These are phyloP conservation scores for Suillus hirtellus DNA, from an alignment of 768 basidiomycete species.

Conservation along the genomic window DNA sequence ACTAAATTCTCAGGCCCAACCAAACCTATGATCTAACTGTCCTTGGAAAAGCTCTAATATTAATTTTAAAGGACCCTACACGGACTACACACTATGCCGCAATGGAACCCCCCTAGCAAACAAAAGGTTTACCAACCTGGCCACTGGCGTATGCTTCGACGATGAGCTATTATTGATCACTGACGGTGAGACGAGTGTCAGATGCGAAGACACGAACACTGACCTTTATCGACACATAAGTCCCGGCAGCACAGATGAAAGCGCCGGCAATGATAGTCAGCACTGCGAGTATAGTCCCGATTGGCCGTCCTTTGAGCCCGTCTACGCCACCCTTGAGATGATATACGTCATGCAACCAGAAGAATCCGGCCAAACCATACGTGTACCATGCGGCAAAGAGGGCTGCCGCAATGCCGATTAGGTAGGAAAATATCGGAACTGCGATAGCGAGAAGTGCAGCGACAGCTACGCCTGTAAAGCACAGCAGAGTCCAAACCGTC, in stretches of 20 bases:
- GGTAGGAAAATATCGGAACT: slow-evolving; percentile 56
- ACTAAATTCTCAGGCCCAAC: neutral
- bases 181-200: neutral
- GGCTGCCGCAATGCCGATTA: slow-evolving; percentile 53
- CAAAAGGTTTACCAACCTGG: slow-evolving; percentile 48
- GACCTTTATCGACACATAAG: slow-evolving; percentile 54
- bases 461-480: slow-evolving; percentile 34
- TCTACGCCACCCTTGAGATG: slow-evolving; percentile 39
- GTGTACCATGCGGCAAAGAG: slow-evolving; percentile 63
- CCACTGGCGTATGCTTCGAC: slow-evolving; percentile 43
- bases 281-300: slow-evolving; percentile 38
- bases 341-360: slow-evolving; percentile 53
- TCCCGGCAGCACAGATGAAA: slow-evolving; percentile 54
- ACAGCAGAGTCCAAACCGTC: slow-evolving; percentile 46
- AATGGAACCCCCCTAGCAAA: slow-evolving; percentile 30
- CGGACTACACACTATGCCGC: neutral
- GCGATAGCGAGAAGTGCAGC: slow-evolving; percentile 50
- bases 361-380: slow-evolving; percentile 52
- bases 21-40: neutral
- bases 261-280: slow-evolving; percentile 48
- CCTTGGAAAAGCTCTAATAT: neutral
- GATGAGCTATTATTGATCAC: slow-evolving; percentile 39
- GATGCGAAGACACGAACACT: slow-evolving; percentile 13
- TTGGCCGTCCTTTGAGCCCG: slow-evolving; percentile 34
- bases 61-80: neutral